Percentiles rank a stretch among this genome's conserved stretches.
Conservation (phyloP, 2,329 filamentous ascomycete genomes). For the Lachnellula arida region DNA sequence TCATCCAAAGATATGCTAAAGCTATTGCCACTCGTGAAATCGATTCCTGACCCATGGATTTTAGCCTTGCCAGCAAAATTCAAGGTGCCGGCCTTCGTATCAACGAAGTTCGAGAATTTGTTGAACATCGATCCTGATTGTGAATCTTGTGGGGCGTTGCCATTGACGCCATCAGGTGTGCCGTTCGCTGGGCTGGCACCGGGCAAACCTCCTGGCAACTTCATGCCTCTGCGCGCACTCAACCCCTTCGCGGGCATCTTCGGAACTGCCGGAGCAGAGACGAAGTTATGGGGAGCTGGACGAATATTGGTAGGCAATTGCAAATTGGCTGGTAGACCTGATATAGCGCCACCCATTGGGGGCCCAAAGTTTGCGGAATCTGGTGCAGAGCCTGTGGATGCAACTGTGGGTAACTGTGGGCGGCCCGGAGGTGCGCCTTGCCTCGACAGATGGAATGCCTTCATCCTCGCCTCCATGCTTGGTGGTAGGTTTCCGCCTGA, state of each 20-base stretch:
- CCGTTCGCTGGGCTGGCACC: constrained; percentile 20
- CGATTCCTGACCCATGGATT: constrained; percentile 82
- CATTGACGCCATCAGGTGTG: constrained; percentile 15
- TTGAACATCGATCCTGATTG: constrained; percentile 48
- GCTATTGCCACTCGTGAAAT: constrained; percentile 83
- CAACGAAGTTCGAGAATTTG: constrained; percentile 77
- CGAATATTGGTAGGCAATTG: constrained; percentile 41
- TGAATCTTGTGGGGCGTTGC: constrained; percentile 12
- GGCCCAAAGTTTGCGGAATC: constrained; percentile 13
- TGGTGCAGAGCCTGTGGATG: constrained; percentile 35
- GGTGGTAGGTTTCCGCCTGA: constrained; percentile 49
- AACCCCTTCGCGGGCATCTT: constrained; percentile 47
- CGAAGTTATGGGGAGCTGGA: constrained; percentile 39
- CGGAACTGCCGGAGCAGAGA: constrained; percentile 49
- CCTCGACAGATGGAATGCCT: constrained; percentile 62
- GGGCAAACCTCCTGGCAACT: constrained; percentile 43
- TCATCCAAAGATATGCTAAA: constrained; percentile 96
- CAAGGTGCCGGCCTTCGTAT: constrained; percentile 84
- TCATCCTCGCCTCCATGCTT: constrained; percentile 66
- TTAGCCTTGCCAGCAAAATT: constrained; percentile 91
- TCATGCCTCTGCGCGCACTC: constrained; percentile 63
- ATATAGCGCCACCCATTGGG: constrained; percentile 31
- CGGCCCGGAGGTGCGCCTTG: constrained; percentile 48
- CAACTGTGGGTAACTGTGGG: constrained; percentile 23
- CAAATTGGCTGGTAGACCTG: constrained; percentile 41